Base-by-base conservation (phyloP, 129 eudicot species). In the Solidago caesia region DNA sequence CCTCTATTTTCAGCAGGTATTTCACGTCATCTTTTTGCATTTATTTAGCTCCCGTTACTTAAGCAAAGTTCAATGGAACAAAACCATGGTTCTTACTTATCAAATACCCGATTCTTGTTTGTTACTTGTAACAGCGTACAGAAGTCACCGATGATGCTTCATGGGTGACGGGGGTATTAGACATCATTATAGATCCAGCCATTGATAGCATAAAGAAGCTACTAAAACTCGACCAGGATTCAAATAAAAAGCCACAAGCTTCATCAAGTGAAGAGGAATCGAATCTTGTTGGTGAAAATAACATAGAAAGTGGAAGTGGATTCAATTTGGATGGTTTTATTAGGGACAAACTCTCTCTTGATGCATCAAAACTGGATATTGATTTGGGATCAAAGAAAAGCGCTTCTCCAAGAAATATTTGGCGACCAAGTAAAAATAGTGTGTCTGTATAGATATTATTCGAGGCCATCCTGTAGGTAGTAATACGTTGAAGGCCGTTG, bases 1-100 rank as follows among this genome's bases (percentile, higher is more conserved):
- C 88, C 87, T 94, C 76, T 94, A 94, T 69, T 94, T 94, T 71
- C 97, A 94, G 80, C 99, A 94, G 96, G 99, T 88, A 86, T 39
- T 9, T 64, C 21, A 44, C 25, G 6, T 52, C 64, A 39, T 25
- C 15, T 26, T 55, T 72, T 39, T 33, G 68, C 21, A 1, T 64
- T 41, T 14, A 33, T 64, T 41, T 64, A 6, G 13, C 1, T 3
- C 7, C 9, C 6, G 7, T n/a, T 4, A 15, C 10, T 56, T 56
- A 9, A 56, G 1, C 10, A 15, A 13, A 16, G 4, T 56, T 52
- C 25, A 8, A 53, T 4, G 29, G 11, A 8, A 56, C 29, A 56
- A n/a, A 16, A 56, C 3, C 21, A 16, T 1, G 2, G 0, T 57
- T 57, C 4, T 1, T 43, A n/a, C 1, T 65, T 25, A 2, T 26